phyloP scores from a whole-genome alignment of 306 rosid genomes.

The Trifolium subterraneum region DNA sequence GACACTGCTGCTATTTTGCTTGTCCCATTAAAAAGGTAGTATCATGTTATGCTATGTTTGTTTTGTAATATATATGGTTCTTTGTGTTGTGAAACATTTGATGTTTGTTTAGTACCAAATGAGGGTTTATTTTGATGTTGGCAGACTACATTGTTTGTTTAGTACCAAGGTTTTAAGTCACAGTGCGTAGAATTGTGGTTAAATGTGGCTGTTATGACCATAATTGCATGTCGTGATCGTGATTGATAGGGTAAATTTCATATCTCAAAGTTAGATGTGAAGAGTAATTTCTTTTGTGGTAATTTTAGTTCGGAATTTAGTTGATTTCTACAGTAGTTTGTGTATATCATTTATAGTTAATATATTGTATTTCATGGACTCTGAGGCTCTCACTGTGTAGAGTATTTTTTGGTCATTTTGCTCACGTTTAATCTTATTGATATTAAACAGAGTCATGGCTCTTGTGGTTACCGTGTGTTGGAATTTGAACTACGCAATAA shows the following conservation, averaged over 20 bases:
- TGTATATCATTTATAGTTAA: neutral
- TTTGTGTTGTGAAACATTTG: neutral
- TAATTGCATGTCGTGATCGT: neutral
- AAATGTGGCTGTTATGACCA: neutral
- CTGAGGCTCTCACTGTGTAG: slow-evolving; percentile 8
- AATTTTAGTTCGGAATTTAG: neutral
- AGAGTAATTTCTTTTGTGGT: neutral
- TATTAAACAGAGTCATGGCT: slow-evolving; percentile 45
- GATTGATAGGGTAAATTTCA: neutral
- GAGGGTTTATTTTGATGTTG: neutral
- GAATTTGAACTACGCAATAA: slow-evolving; percentile 38
- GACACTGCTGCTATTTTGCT: slow-evolving; percentile 10
- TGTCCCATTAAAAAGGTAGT: slow-evolving; percentile 47
- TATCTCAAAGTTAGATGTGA: neutral
- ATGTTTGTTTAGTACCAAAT: neutral
- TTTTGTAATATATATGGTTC: neutral
- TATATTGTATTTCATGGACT: neutral
- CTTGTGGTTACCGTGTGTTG: slow-evolving; percentile 37
- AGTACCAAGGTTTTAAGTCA: neutral
- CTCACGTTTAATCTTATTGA: slow-evolving; percentile 8
- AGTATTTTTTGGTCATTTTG: slow-evolving; percentile 16
- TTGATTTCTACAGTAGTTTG: neutral
- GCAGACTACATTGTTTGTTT: neutral
- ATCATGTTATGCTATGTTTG: neutral
- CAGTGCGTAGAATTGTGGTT: neutral